Evolutionary conservation across 1,139 yeast genomes (phyloP).

Genomic region (Blastobotrys capitulatus): DNA sequence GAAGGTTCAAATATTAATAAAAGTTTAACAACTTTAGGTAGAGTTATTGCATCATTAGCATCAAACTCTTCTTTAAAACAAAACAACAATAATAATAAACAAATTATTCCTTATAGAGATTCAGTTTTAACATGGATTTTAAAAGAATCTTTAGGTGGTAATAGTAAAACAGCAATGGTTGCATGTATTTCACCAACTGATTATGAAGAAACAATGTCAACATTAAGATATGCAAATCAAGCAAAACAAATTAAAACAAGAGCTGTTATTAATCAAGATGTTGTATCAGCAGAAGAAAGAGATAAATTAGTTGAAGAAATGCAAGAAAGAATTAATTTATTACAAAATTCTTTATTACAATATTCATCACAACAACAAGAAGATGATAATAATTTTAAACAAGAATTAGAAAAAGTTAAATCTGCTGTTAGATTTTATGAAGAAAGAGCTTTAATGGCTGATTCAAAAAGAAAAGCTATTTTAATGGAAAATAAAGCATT

Average conservation of each 20-base stretch:
- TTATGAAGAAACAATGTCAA: constrained; percentile 67
- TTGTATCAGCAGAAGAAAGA: constrained; percentile 35
- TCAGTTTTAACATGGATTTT: constrained; percentile 66
- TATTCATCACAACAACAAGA: constrained; percentile 22
- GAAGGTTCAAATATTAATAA: constrained; percentile 76
- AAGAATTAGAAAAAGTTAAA: constrained; percentile 32
- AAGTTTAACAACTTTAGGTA: constrained; percentile 67
- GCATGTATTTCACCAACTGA: constrained; percentile 74
- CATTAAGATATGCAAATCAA: constrained; percentile 68
- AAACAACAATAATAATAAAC: constrained; percentile 14
- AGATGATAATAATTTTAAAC: constrained; percentile 27
- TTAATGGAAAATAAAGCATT: constrained; percentile 32
- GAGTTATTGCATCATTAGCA: constrained; percentile 62
- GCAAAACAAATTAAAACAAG: constrained; percentile 63
- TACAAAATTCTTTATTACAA: constrained; percentile 32
- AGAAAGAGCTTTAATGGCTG: constrained; percentile 37
- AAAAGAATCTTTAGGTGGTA: constrained; percentile 68
- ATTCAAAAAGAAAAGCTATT: constrained; percentile 33
- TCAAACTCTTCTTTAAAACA: constrained; percentile 25
- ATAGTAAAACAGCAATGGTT: constrained; percentile 69
- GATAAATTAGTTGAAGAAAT: constrained; percentile 37
- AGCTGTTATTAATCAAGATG: constrained; percentile 48
- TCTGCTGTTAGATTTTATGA: constrained; percentile 40
- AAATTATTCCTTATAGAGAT: constrained; percentile 64
- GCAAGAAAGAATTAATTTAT: constrained; percentile 37